Conservation (phyloP, 805 yeast genomes). For the Wickerhamiella qilinensis region DNA sequence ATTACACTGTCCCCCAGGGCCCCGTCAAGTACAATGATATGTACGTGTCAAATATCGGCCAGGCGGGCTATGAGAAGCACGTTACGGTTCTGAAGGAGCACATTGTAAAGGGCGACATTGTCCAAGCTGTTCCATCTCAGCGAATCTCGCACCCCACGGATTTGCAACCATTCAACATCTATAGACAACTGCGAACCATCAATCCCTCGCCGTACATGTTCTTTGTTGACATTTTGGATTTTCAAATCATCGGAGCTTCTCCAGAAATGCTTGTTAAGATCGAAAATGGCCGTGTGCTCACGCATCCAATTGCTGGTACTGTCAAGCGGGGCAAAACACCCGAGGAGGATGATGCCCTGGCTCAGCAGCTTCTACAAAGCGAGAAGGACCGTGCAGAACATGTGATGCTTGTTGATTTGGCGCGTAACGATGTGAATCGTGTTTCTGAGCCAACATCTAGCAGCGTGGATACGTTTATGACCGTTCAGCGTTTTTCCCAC, state of each 20-base stretch:
- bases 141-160: constrained; percentile 90
- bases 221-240: constrained; percentile 79
- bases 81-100: constrained; percentile 63
- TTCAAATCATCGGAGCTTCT: constrained; percentile 93
- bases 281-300: constrained; percentile 63
- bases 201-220: constrained; percentile 97
- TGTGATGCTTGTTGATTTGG: constrained; percentile 95
- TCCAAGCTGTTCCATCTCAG: constrained; percentile 98
- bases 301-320: constrained; percentile 98
- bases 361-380: constrained; percentile 54
- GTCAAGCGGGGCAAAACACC: constrained; percentile 76
- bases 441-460: constrained; percentile 81
- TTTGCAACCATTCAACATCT: constrained; percentile 90
- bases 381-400: constrained; percentile 94
- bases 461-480: constrained; percentile 71
- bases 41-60: constrained; percentile 81
- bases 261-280: constrained; percentile 86
- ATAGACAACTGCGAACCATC: constrained; percentile 84
- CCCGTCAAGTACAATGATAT: constrained; percentile 50
- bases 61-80: constrained; percentile 78
- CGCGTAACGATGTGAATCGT: constrained; percentile 89
- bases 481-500: constrained; percentile 87
- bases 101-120: constrained; percentile 79
- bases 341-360: constrained; percentile 81
- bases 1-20: constrained; percentile 49